Evolutionary conservation across 768 basidiomycete species (phyloP).

Genomic region (Tulasnella sp.): DNA sequence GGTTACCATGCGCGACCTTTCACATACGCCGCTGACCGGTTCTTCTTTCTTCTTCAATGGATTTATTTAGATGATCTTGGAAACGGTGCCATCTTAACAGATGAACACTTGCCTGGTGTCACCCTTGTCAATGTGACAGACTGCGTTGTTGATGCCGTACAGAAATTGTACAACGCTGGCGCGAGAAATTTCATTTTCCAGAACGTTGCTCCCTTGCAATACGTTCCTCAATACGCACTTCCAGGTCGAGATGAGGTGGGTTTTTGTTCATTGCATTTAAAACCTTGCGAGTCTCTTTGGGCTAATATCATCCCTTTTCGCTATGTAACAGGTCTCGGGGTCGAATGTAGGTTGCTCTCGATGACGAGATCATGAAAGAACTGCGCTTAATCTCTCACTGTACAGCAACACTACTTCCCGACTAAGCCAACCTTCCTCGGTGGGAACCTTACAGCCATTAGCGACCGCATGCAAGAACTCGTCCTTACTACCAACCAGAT

Average conservation of each 20-base stretch:
- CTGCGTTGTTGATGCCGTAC: constrained; percentile 31
- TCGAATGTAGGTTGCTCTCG: no score
- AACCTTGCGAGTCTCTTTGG: no score
- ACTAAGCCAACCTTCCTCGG: no score
- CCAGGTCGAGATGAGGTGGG: no score
- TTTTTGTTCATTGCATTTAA: no score
- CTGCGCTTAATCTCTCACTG: no score
- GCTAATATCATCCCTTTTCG: no score
- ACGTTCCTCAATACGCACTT: background rate
- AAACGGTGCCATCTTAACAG: constrained; percentile 1
- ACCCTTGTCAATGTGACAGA: constrained; percentile 2
- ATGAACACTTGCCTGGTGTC: background rate
- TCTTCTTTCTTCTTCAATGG: background rate
- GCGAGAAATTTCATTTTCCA: constrained; percentile 46
- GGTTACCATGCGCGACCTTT: background rate
- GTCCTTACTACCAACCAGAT: constrained; percentile 1
- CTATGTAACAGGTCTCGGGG: no score
- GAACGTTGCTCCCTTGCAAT: constrained; percentile 39
- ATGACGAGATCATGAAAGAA: no score
- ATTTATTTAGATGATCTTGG: constrained; percentile 1
- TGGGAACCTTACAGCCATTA: background rate
- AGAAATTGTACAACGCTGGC: constrained; percentile 39
- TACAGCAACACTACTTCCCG: no score
- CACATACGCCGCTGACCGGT: background rate
- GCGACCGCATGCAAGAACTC: constrained; percentile 3